Conservation (phyloP, 1,139 yeast genomes). For the Candida tropicalis region DNA sequence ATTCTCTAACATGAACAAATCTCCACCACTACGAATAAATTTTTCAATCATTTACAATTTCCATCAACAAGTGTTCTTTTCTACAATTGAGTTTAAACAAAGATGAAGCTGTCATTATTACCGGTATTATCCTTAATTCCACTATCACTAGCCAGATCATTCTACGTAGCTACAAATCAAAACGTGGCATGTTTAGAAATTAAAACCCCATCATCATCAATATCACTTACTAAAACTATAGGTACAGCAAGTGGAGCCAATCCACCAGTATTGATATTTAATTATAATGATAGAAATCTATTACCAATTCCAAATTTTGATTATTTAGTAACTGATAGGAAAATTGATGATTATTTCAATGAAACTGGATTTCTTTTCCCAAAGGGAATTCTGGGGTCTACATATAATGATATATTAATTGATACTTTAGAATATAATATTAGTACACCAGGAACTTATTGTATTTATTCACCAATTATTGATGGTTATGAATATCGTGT, state of each 20-base stretch:
- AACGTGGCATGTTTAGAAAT: slow-evolving; percentile 9
- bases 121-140: neutral
- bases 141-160: slow-evolving; percentile 6
- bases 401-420: slow-evolving; percentile 7
- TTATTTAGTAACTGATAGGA: slow-evolving; percentile 11
- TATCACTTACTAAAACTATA: slow-evolving; percentile 2
- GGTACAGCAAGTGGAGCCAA: slow-evolving; percentile 7
- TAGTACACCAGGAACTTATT: slow-evolving; percentile 8
- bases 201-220: neutral
- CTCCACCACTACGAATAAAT: too few relatives aligned
- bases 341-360: slow-evolving; percentile 13
- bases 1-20: too few relatives aligned
- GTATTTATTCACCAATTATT: slow-evolving; percentile 13
- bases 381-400: slow-evolving; percentile 1
- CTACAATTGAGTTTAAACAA: neutral
- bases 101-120: neutral
- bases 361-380: slow-evolving; percentile 9
- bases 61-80: too few relatives aligned
- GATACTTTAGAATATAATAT: slow-evolving; percentile 2
- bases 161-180: slow-evolving; percentile 5
- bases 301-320: slow-evolving; percentile 15
- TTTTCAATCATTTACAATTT: too few relatives aligned
- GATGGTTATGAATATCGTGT: slow-evolving; percentile 13
- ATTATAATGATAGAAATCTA: slow-evolving; percentile 1
- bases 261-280: slow-evolving; percentile 4